Evolutionary conservation across 2,329 filamentous ascomycete genomes (phyloP), one percentile per base, ranked within the genome.

Genomic region (Nemania abortiva): DNA sequence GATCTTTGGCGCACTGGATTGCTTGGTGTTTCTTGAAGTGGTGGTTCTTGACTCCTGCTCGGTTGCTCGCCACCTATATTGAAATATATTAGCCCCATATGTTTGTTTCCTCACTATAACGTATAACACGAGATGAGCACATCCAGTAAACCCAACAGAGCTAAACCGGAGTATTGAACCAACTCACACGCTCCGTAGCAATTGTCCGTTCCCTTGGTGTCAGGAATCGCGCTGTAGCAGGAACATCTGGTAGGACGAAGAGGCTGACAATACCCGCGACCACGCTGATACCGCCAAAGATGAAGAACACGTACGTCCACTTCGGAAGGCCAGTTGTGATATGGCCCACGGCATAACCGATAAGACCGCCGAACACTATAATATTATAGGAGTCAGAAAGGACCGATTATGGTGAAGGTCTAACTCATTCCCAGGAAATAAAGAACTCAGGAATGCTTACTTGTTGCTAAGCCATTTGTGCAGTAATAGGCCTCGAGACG

Each of bases 221-320:
- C 42, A 93, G 83, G 75, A 89, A 91, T 68, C 85, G 87, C 2
- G 90, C 88, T 0, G 86, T 89, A 22, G 88, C 84, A 0, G 89
- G 89, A 1, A 85, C 82, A 75, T 93, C 89, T 0, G 91, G 87
- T 1, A 93, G 82, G 49, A 88, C 76, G 70, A 88, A 84, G 78
- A 87, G 85, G 15, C 86, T 86, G 1, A 85, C 77, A 9, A 90
- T 77, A 0, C 87, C 88, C 85, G 87, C 89, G n/a, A 81, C 75
- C 24, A 83, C 78, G 37, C 87, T 87, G 66, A 89, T 83, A 69
- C 86, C 84, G 0, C 87, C 84, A 72, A 89, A 88, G 68, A 90
- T 88, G 18, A 89, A 72, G 77, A 88, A 90, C 22, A 89, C 76
- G 52, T 79, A 79, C 74, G 77, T 78, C 77, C 77, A 78, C 27